These are phyloP conservation scores for Sporothrix schenckii DNA, from an alignment of 2,329 filamentous ascomycete genomes.

Conservation along the genomic window DNA sequence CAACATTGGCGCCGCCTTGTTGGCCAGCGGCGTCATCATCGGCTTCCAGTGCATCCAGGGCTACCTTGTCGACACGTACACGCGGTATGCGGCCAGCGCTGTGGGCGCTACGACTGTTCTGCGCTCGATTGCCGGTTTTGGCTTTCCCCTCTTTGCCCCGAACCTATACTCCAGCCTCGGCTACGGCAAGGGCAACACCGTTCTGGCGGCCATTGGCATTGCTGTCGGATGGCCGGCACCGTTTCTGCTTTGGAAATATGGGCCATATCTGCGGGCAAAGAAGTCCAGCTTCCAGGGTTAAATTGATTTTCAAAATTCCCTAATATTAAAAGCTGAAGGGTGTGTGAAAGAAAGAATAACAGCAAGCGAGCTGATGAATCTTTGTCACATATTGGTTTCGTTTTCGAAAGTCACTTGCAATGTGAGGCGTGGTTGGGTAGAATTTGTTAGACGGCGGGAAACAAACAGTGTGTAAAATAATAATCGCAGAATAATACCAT, in stretches of 20 bases:
- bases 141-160: conserved; percentile 56
- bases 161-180: conserved; percentile 49
- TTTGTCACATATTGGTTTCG: neutral
- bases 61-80: conserved; percentile 53
- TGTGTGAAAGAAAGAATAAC: neutral
- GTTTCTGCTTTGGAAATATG: conserved; percentile 51
- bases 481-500: neutral
- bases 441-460: neutral
- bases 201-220: conserved; percentile 50
- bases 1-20: conserved; percentile 49
- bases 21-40: conserved; percentile 47
- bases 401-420: neutral
- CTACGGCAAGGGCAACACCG: conserved; percentile 49
- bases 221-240: conserved; percentile 49
- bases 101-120: conserved; percentile 51
- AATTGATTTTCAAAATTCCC: neutral
- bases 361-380: neutral
- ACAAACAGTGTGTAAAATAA: neutral
- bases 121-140: conserved; percentile 54
- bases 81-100: conserved; percentile 52
- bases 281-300: conserved; percentile 29
- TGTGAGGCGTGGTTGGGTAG: neutral
- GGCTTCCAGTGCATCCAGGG: conserved; percentile 52
- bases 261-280: conserved; percentile 44
- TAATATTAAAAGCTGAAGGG: too few species aligned